phyloP scores from a whole-genome alignment of 441 rosid species.

The Syzygium syzygioides region DNA sequence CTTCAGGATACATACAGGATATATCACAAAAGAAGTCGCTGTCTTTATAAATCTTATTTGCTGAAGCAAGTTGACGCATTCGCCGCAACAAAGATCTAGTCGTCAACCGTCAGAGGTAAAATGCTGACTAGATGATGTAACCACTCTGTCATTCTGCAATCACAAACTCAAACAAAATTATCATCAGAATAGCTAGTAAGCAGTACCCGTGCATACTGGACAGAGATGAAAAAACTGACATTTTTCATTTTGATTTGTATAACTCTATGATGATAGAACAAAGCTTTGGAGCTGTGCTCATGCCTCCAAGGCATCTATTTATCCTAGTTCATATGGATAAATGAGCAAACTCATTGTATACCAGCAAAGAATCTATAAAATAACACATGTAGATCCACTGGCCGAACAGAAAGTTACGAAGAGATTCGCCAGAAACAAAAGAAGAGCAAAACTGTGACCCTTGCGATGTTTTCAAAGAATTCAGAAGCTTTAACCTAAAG shows the following conservation, averaged over 20 bases:
- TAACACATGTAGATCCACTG: not conserved
- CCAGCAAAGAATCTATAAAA: not conserved
- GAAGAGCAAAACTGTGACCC: not conserved
- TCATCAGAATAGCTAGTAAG: not conserved
- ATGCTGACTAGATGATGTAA: not conserved
- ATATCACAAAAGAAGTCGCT: not conserved
- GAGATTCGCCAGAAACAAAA: not conserved
- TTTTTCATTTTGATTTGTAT: not conserved
- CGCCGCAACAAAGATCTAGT: not conserved
- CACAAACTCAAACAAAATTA: not conserved
- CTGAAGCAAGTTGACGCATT: not conserved
- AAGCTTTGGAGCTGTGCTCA: not conserved
- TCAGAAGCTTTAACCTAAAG: not conserved
- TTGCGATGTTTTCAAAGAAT: not conserved
- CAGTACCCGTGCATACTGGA: not conserved
- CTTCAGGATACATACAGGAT: not conserved
- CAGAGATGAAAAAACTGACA: not conserved
- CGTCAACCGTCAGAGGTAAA: not conserved
- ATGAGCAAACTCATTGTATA: not conserved
- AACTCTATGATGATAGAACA: not conserved
- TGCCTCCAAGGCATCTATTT: not conserved
- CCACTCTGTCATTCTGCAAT: not conserved
- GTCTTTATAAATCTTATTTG: not conserved
- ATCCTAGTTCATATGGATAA: not conserved
- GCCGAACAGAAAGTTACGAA: not conserved